phyloP scores from a whole-genome alignment of 164 flowering plant genomes.

The Berberis thunbergii region DNA sequence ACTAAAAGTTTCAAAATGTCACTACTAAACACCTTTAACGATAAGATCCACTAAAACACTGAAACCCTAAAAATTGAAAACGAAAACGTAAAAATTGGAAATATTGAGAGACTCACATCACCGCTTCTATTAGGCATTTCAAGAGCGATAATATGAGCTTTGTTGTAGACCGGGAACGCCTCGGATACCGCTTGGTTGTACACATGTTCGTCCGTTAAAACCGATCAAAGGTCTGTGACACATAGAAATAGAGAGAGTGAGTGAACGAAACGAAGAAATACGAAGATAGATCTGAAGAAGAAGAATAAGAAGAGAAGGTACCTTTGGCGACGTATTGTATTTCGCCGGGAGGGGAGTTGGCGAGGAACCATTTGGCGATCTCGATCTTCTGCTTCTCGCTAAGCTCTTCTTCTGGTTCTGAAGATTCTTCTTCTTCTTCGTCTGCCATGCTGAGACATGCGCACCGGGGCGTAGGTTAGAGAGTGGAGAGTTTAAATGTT shows the following conservation, averaged over 20 bases:
- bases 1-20: background rate
- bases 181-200: constrained; percentile 65
- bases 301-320: constrained; percentile 9
- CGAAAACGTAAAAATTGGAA: background rate
- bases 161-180: constrained; percentile 81
- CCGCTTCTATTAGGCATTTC: constrained; percentile 67
- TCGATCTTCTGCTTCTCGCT: constrained; percentile 45
- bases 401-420: constrained; percentile 25
- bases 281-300: background rate
- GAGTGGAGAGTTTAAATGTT: background rate
- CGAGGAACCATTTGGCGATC: constrained; percentile 96
- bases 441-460: constrained; percentile 8
- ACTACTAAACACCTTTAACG: too few species aligned
- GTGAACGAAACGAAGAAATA: background rate
- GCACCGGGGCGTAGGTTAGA: background rate
- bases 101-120: constrained; percentile 41
- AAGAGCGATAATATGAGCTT: constrained; percentile 71
- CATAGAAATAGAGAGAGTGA: background rate
- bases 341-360: constrained; percentile 90
- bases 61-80: background rate
- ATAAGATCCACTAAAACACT: too few species aligned
- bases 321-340: constrained; percentile 96
- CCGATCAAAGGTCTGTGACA: constrained; percentile 47
- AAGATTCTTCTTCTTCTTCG: constrained; percentile 8
- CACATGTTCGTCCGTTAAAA: constrained; percentile 54